phyloP scores from a whole-genome alignment of 2,329 filamentous ascomycete genomes.

The Arthrobotrys musiformis region DNA sequence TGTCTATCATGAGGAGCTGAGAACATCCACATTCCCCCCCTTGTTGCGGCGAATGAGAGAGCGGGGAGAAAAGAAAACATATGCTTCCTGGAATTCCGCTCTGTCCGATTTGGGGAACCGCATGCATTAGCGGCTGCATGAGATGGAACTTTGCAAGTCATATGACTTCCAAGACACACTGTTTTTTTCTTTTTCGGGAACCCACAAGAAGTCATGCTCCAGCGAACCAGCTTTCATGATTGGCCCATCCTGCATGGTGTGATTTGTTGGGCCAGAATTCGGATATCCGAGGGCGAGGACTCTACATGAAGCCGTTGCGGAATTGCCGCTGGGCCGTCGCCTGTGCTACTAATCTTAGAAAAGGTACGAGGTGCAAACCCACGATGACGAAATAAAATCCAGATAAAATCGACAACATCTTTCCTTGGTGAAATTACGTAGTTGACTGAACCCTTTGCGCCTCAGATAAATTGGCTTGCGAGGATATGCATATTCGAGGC shows the following conservation, averaged over 20 bases:
- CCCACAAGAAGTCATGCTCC: slow-evolving; percentile 13
- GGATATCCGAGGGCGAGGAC: slow-evolving; percentile 28
- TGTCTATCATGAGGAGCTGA: slow-evolving; percentile 25
- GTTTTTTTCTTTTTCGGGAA: slow-evolving; percentile 17
- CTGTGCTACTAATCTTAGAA: slow-evolving; percentile 46
- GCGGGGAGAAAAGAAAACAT: slow-evolving; percentile 32
- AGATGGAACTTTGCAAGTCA: slow-evolving; percentile 53
- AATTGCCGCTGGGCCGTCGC: slow-evolving; percentile 53
- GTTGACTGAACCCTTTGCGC: not conserved
- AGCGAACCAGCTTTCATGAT: slow-evolving; percentile 9
- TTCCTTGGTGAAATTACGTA: not conserved
- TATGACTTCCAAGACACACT: slow-evolving; percentile 50
- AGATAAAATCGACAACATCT: not conserved
- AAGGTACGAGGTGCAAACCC: slow-evolving; percentile 26
- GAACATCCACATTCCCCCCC: slow-evolving; percentile 2
- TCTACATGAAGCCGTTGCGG: slow-evolving; percentile 44
- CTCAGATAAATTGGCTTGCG: not conserved
- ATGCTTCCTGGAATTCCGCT: slow-evolving; percentile 15
- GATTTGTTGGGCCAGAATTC: slow-evolving; percentile 18
- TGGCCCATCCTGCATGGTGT: slow-evolving; percentile 14
- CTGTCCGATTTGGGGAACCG: slow-evolving; percentile 44
- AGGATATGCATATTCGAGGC: not conserved
- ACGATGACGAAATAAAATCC: slow-evolving; percentile 11
- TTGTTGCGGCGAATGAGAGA: slow-evolving; percentile 22
- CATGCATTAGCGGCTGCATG: slow-evolving; percentile 56